Evolutionary conservation across 768 basidiomycete species (phyloP).

Genomic region (Mycena haematopus): DNA sequence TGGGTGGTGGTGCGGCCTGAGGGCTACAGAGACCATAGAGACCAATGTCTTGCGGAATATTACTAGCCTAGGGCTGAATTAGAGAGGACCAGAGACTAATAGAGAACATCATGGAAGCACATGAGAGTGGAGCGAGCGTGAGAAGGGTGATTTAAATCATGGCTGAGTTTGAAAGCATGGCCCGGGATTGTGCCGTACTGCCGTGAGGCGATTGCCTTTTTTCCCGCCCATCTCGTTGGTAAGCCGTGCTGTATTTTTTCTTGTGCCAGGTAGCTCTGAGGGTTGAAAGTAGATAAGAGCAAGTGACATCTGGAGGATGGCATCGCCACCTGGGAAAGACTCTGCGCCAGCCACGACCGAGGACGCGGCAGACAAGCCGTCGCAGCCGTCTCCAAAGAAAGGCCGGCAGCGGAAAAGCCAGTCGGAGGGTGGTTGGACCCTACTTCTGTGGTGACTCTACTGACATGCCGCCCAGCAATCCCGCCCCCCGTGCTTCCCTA

Average conservation of each 20-base stretch:
- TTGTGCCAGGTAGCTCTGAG: neutral
- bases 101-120: neutral
- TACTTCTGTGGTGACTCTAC: slow-evolving; percentile 24
- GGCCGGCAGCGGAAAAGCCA: slow-evolving; percentile 58
- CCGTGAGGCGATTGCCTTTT: neutral
- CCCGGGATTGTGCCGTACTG: neutral
- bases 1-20: neutral
- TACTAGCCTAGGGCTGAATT: too few species aligned
- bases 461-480: slow-evolving; percentile 33
- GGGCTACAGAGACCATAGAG: too few species aligned
- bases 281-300: slow-evolving; percentile 11
- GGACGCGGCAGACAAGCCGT: slow-evolving; percentile 29
- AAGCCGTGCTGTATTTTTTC: neutral
- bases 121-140: neutral
- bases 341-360: slow-evolving; percentile 47
- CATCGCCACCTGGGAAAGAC: slow-evolving; percentile 40
- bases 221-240: slow-evolving; percentile 9
- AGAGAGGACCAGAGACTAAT: neutral
- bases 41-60: too few species aligned
- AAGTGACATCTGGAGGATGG: slow-evolving; percentile 4
- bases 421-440: slow-evolving; percentile 13
- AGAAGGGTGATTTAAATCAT: neutral
- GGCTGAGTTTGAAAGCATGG: slow-evolving; percentile 11
- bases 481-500: slow-evolving; percentile 56
- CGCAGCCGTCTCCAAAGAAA: slow-evolving; percentile 50